Conservation (phyloP, 805 yeast genomes). For the Henningerozyma blattae region DNA sequence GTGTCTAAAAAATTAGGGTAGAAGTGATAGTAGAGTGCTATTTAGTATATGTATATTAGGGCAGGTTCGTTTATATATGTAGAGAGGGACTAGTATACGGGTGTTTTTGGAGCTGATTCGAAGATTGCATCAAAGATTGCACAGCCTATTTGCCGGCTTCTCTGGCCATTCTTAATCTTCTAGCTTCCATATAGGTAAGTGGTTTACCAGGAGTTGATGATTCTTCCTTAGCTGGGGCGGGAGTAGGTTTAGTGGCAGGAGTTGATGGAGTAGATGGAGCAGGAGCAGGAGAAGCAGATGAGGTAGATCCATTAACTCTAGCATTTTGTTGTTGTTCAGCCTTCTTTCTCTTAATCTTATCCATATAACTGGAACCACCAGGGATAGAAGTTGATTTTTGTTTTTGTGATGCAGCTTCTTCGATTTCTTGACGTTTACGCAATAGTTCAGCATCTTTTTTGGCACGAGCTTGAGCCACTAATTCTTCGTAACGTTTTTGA, state of each 20-base stretch:
- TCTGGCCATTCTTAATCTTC: slow-evolving; percentile 3
- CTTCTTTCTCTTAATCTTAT: slow-evolving; percentile 1
- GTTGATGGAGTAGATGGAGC: slow-evolving; percentile 10
- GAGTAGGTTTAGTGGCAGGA: not conserved
- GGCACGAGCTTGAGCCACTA: slow-evolving; percentile 28
- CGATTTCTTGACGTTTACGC: slow-evolving; percentile 29
- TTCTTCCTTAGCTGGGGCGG: not conserved
- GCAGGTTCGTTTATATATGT: too few species aligned
- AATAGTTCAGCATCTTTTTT: slow-evolving; percentile 21
- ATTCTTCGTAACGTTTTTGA: slow-evolving; percentile 36
- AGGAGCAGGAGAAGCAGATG: slow-evolving; percentile 10
- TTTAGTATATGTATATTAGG: too few species aligned
- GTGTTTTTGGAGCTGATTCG: too few species aligned
- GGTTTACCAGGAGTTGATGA: too few species aligned
- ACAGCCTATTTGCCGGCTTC: slow-evolving; percentile 1
- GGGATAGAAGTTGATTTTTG: slow-evolving; percentile 4
- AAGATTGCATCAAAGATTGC: too few species aligned
- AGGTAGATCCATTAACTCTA: slow-evolving; percentile 8
- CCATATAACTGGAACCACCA: too few species aligned
- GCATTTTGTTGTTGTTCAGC: slow-evolving; percentile 6
- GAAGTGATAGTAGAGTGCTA: too few species aligned
- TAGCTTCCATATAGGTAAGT: too few species aligned
- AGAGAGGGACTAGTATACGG: too few species aligned
- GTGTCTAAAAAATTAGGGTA: too few species aligned
- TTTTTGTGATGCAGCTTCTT: slow-evolving; percentile 22